phyloP scores from a whole-genome alignment of 345 rosid genomes.

The Ceriops zippeliana region DNA sequence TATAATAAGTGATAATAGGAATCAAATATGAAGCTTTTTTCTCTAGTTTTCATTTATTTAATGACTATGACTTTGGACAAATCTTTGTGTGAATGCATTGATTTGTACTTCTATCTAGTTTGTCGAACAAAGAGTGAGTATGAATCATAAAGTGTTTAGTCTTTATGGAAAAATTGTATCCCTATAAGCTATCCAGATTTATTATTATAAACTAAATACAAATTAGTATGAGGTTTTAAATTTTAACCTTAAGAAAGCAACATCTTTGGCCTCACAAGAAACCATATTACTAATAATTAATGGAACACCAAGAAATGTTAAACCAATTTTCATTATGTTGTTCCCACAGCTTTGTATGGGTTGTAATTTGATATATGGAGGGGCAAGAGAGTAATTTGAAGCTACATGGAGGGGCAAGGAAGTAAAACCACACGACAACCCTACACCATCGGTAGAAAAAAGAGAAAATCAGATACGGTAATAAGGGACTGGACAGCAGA shows the following conservation, averaged over 20 bases:
- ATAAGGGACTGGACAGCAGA: too few species aligned
- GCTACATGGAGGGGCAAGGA: too few species aligned
- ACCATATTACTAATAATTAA: slow-evolving; percentile 53
- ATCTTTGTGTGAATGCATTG: not conserved
- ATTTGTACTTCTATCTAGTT: not conserved
- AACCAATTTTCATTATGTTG: slow-evolving; percentile 47
- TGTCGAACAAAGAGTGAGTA: not conserved
- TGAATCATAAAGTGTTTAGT: not conserved
- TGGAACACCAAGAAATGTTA: slow-evolving; percentile 65
- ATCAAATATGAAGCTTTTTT: not conserved
- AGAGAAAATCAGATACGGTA: too few species aligned
- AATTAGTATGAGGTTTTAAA: slow-evolving; percentile 1
- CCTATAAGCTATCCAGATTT: not conserved
- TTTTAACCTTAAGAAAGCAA: slow-evolving; percentile 51
- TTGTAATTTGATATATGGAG: too few species aligned
- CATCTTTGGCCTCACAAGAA: slow-evolving; percentile 57
- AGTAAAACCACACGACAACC: too few species aligned
- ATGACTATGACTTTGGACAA: not conserved
- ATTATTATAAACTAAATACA: not conserved
- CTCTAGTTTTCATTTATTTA: not conserved
- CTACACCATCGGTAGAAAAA: too few species aligned
- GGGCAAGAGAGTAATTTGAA: too few species aligned
- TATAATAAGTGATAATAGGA: not conserved
- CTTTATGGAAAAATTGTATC: not conserved
- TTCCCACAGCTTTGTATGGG: too few species aligned